A percentile compares a stretch with the other conserved stretches of the same genome.
Conservation (phyloP, 257 asterid species). For the Solanum megistacrolobum region DNA sequence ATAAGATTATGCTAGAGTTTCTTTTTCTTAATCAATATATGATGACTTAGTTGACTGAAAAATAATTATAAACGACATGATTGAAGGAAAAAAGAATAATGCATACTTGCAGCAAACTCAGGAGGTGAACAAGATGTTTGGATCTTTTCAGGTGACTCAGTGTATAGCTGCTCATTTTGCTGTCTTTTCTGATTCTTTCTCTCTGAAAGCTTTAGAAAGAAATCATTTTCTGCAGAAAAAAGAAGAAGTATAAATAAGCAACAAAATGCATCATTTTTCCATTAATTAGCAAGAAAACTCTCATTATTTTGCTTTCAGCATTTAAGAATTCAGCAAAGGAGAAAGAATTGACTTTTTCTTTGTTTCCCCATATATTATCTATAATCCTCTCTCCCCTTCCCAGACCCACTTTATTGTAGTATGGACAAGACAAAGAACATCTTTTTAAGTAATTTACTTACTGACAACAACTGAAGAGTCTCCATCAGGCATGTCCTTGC, state of each 20-base stretch:
- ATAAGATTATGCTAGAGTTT: background rate
- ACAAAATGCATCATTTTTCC: background rate
- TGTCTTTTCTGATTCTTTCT: conserved; percentile 35
- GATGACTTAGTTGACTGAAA: background rate
- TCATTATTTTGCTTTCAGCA: background rate
- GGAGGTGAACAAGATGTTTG: conserved; percentile 31
- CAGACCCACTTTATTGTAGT: background rate
- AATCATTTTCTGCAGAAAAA: conserved; percentile 47
- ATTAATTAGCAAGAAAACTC: background rate
- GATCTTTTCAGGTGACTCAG: conserved; percentile 30
- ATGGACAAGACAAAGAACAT: background rate
- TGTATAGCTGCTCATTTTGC: conserved; percentile 24
- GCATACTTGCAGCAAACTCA: conserved; percentile 47
- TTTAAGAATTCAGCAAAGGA: background rate
- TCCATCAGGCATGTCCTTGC: conserved; percentile 26
- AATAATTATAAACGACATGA: background rate
- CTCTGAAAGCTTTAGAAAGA: conserved; percentile 45
- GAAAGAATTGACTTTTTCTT: background rate
- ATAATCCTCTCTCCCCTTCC: background rate
- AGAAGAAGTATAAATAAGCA: background rate
- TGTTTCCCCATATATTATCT: background rate
- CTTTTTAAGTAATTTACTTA: conserved; percentile 31
- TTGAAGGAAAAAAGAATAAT: conserved; percentile 3
- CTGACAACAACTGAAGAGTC: conserved; percentile 32
- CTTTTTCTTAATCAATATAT: background rate